These are phyloP conservation scores for Scedosporium boydii DNA, from an alignment of 2,329 filamentous ascomycete genomes.

Conservation along the genomic window DNA sequence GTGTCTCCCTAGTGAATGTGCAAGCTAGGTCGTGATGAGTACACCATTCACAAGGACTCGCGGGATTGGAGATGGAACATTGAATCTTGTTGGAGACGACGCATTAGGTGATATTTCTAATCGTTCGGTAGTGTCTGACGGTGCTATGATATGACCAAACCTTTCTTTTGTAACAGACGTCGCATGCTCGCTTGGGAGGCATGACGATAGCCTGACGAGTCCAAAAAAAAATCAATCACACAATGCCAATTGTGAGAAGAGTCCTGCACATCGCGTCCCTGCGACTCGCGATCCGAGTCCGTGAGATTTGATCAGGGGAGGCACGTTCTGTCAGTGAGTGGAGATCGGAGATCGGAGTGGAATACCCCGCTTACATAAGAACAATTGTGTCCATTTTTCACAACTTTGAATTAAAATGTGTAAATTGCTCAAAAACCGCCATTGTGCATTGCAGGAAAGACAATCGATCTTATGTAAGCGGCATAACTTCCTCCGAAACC, in stretches of 20 bases:
- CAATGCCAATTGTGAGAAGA: neutral
- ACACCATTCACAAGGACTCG: slow-evolving; percentile 37
- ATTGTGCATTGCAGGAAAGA: no score
- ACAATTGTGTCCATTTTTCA: no score
- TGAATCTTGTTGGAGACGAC: slow-evolving; percentile 31
- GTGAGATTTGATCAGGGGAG: no score
- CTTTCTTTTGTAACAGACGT: slow-evolving; percentile 10
- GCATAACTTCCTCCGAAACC: no score
- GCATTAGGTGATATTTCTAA: slow-evolving; percentile 5
- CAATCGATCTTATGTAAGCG: no score
- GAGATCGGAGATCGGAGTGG: no score
- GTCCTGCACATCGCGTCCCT: no score
- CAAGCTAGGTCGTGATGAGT: slow-evolving; percentile 35
- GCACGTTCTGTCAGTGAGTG: no score
- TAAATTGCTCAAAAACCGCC: no score
- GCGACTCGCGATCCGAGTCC: no score
- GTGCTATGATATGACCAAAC: slow-evolving; percentile 7
- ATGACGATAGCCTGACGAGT: neutral
- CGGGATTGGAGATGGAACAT: slow-evolving; percentile 31
- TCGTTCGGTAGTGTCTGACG: neutral
- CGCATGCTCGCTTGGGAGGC: slow-evolving; percentile 8
- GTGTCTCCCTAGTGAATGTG: slow-evolving; percentile 25
- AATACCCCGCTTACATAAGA: no score
- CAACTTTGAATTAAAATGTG: no score
- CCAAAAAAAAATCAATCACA: neutral